Percentiles rank a stretch among this genome's conserved stretches.
Conservation (phyloP, 129 eudicot species). For the Tanacetum coccineum region DNA sequence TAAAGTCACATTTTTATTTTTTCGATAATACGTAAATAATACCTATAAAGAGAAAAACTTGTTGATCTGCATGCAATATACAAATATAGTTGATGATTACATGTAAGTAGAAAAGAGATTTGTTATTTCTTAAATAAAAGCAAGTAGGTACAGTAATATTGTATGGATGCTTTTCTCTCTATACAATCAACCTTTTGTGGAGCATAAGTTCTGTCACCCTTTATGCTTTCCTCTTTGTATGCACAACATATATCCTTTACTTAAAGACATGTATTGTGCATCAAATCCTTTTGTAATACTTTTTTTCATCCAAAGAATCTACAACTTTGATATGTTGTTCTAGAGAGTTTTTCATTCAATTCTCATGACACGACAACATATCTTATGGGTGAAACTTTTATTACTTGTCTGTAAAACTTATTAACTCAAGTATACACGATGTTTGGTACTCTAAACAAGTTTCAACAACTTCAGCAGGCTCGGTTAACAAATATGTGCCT, state of each 20-base stretch:
- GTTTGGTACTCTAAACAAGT: not conserved
- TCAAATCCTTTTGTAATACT: slow-evolving; percentile 27
- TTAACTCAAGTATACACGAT: not conserved
- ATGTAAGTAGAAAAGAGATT: not conserved
- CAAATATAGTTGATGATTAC: not conserved
- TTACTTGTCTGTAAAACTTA: not conserved
- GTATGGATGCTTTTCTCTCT: slow-evolving; percentile 35
- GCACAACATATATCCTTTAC: slow-evolving; percentile 44
- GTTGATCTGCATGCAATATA: too few species aligned
- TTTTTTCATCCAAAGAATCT: slow-evolving; percentile 34
- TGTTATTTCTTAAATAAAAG: not conserved
- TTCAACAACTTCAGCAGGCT: not conserved
- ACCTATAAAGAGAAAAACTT: too few species aligned
- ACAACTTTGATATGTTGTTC: slow-evolving; percentile 12
- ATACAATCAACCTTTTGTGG: slow-evolving; percentile 34
- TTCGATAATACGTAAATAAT: too few species aligned
- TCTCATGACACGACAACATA: not conserved
- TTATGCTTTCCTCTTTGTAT: slow-evolving; percentile 42
- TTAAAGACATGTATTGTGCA: slow-evolving; percentile 31
- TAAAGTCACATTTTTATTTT: too few species aligned
- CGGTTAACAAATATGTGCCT: too few species aligned
- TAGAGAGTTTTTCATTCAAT: not conserved
- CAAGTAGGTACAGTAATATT: not conserved
- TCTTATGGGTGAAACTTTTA: not conserved
- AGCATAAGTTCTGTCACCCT: slow-evolving; percentile 33